phyloP scores from a whole-genome alignment of 2,329 filamentous ascomycete species.

The Alternaria hordeiaustralica region DNA sequence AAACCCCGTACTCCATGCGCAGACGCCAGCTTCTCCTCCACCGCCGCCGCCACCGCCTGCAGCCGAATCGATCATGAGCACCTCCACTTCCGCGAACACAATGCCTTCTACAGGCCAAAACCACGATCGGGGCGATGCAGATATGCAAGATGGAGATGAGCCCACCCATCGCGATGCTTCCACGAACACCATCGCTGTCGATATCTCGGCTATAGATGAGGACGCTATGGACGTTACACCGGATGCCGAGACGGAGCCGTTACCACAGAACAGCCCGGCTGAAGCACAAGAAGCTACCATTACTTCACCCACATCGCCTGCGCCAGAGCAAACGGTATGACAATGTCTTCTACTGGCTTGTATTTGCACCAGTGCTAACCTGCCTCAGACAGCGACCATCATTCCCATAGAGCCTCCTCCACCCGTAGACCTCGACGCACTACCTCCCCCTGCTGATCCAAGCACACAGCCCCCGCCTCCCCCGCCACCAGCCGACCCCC shows the following conservation, averaged over 20 bases:
- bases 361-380: neutral
- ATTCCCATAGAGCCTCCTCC: constrained; percentile 31
- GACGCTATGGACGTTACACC: constrained; percentile 51
- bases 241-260: constrained; percentile 34
- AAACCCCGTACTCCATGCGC: constrained; percentile 34
- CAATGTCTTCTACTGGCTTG: neutral
- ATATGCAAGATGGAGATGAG: constrained; percentile 42
- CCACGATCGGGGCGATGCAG: constrained; percentile 46
- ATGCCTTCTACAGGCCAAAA: constrained; percentile 42
- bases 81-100: constrained; percentile 41
- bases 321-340: constrained; percentile 26
- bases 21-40: constrained; percentile 27
- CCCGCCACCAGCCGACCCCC: constrained; percentile 39
- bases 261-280: constrained; percentile 32
- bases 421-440: constrained; percentile 24
- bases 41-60: constrained; percentile 30
- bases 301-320: constrained; percentile 23
- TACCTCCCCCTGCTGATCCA: constrained; percentile 23
- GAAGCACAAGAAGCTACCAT: constrained; percentile 16
- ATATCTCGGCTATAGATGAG: constrained; percentile 40
- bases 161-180: constrained; percentile 16
- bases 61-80: constrained; percentile 44
- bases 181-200: constrained; percentile 30
- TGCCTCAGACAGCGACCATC: constrained; percentile 15
- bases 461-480: constrained; percentile 39